Conservation (phyloP, 495 filamentous ascomycete species). For the Aspergillus sclerotioniger region DNA sequence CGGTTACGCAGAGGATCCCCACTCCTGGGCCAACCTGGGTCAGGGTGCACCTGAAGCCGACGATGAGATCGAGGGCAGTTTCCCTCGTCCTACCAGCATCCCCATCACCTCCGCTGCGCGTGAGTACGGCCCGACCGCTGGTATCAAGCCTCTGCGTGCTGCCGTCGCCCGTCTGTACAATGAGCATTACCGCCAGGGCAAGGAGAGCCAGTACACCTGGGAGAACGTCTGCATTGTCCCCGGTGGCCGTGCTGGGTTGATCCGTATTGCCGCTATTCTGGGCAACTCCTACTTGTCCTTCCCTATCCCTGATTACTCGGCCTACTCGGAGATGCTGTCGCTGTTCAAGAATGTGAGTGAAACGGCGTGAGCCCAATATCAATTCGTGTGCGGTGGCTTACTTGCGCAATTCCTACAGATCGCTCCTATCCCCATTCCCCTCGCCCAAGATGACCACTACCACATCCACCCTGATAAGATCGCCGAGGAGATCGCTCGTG, state of each 20-base stretch:
- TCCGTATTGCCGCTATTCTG: conserved; percentile 89
- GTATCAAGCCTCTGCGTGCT: conserved; percentile 84
- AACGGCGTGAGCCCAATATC: background rate
- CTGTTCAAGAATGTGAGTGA: conserved; percentile 77
- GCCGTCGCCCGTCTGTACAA: conserved; percentile 95
- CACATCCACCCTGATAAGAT: conserved; percentile 92
- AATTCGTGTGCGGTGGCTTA: background rate
- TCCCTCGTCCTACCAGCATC: conserved; percentile 78
- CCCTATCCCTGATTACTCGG: conserved; percentile 75
- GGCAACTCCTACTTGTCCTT: conserved; percentile 89
- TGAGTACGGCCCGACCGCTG: conserved; percentile 92
- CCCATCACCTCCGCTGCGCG: conserved; percentile 71
- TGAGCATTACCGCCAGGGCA: conserved; percentile 82
- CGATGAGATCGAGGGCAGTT: conserved; percentile 87
- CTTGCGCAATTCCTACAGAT: conserved; percentile 51
- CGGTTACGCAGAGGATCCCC: conserved; percentile 78
- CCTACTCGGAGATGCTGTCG: conserved; percentile 95
- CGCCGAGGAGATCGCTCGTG: conserved; percentile 82
- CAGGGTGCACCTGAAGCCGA: conserved; percentile 95
- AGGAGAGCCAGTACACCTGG: conserved; percentile 91
- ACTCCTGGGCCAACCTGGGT: conserved; percentile 87
- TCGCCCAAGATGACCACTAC: conserved; percentile 79
- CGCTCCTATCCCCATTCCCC: conserved; percentile 82
- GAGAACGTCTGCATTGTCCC: conserved; percentile 99
- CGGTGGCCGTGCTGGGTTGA: conserved; percentile 87